Evolutionary conservation across 371 early-diverging fungal genomes (phyloP).

Genomic region (Mortierella sp.): DNA sequence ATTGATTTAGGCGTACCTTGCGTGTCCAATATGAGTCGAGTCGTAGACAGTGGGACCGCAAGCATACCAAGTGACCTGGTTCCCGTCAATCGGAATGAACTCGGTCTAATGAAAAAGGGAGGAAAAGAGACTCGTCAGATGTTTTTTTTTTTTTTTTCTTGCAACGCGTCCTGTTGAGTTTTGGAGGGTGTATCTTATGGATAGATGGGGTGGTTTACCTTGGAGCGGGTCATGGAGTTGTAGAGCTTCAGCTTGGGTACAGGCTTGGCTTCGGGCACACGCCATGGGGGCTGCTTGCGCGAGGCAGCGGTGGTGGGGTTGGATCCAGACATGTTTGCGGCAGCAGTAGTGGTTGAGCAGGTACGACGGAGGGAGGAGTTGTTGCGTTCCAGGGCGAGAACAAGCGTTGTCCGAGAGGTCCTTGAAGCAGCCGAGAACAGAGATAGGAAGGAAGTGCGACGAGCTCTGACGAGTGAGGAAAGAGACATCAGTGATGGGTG

Average conservation of each 20-base stretch:
- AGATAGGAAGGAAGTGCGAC: not conserved
- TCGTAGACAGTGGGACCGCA: constrained; percentile 99
- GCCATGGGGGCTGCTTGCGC: constrained; percentile 54
- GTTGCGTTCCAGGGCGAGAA: constrained; percentile 13
- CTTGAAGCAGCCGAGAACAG: not conserved
- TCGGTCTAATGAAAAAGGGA: constrained; percentile 68
- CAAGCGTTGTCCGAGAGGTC: not conserved
- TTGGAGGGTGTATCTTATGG: no score
- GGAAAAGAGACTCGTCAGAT: not conserved
- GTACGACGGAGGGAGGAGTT: constrained; percentile 10
- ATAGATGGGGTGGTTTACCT: constrained; percentile 48
- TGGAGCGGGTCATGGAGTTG: constrained; percentile 64
- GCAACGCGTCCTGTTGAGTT: no score
- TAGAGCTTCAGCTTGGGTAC: constrained; percentile 59
- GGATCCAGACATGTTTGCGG: constrained; percentile 21
- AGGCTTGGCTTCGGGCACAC: constrained; percentile 39
- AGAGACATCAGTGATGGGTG: constrained; percentile 9
- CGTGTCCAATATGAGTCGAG: constrained; percentile 99
- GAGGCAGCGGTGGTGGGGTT: constrained; percentile 13
- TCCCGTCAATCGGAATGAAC: constrained; percentile 84
- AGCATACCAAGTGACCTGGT: constrained; percentile 93
- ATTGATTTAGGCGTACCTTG: constrained; percentile 65
- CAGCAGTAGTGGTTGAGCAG: not conserved
- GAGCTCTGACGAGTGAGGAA: constrained; percentile 12
- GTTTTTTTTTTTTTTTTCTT: no score